Conservation (phyloP, 2,329 filamentous ascomycete genomes). For the Sporothrix variecibatus region DNA sequence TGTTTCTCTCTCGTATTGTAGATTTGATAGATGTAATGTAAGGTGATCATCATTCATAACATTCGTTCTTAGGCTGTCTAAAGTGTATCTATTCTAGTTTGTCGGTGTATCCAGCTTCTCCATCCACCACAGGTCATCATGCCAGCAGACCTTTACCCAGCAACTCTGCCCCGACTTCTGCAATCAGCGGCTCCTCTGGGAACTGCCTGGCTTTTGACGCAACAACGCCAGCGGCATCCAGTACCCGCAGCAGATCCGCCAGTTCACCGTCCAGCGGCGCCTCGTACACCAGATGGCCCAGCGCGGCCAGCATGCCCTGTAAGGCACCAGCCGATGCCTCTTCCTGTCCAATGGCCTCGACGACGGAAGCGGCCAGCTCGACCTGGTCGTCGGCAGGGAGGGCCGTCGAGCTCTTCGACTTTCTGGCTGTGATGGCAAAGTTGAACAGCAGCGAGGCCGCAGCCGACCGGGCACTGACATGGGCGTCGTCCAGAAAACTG, state of each 20-base stretch:
- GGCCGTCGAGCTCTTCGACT: background rate
- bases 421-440: constrained; percentile 66
- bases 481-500: constrained; percentile 75
- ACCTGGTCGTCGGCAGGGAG: constrained; percentile 72
- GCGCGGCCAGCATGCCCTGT: constrained; percentile 72
- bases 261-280: constrained; percentile 71
- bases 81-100: background rate
- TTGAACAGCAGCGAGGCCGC: constrained; percentile 86
- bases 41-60: constrained; percentile 13
- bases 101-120: background rate
- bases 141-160: constrained; percentile 50
- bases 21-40: too few relatives aligned
- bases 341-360: constrained; percentile 69
- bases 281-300: constrained; percentile 76
- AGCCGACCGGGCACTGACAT: constrained; percentile 75
- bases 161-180: constrained; percentile 55
- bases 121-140: background rate
- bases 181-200: constrained; percentile 58
- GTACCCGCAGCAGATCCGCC: constrained; percentile 73
- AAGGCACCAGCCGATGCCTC: constrained; percentile 68
- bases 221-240: constrained; percentile 72
- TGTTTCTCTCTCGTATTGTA: too few relatives aligned
- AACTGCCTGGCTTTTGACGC: constrained; percentile 58
- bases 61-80: background rate
- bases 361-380: constrained; percentile 75